phyloP scores from a whole-genome alignment of 169 alveolate genomes.

The Cytauxzoon felis region DNA sequence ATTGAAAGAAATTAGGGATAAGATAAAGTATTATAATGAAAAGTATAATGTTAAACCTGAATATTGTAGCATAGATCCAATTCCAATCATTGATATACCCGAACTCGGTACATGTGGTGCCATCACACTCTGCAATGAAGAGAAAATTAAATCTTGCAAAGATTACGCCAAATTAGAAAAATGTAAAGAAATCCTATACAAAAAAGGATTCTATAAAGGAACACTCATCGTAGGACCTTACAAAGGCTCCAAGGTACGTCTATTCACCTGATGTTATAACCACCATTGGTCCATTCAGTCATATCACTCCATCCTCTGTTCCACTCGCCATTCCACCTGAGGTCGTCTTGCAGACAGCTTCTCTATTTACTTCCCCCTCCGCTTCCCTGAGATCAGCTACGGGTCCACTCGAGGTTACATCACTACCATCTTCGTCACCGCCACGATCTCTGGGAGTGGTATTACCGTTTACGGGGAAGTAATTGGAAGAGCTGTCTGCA shows the following conservation, averaged over 20 bases:
- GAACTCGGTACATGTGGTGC: constrained; percentile 78
- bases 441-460: too few species aligned
- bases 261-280: too few species aligned
- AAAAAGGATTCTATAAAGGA: constrained; percentile 96
- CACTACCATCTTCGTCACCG: too few species aligned
- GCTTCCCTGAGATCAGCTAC: too few species aligned
- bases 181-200: constrained; percentile 93
- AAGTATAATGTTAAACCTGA: constrained; percentile 69
- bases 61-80: constrained; percentile 82
- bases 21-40: constrained; percentile 76
- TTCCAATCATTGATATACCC: constrained; percentile 89
- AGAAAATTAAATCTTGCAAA: constrained; percentile 85
- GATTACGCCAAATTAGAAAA: constrained; percentile 89
- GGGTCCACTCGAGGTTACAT: too few species aligned
- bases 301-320: too few species aligned
- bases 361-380: too few species aligned
- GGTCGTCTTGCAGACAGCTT: too few species aligned
- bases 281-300: too few species aligned
- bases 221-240: constrained; percentile 87
- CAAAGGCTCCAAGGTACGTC: constrained; percentile 84
- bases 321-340: too few species aligned
- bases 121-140: constrained; percentile 69
- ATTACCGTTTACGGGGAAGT: too few species aligned
- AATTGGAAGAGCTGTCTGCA: too few species aligned
- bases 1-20: constrained; percentile 85